phyloP scores from a whole-genome alignment of 129 eudicot genomes.

The Lonicera japonica region DNA sequence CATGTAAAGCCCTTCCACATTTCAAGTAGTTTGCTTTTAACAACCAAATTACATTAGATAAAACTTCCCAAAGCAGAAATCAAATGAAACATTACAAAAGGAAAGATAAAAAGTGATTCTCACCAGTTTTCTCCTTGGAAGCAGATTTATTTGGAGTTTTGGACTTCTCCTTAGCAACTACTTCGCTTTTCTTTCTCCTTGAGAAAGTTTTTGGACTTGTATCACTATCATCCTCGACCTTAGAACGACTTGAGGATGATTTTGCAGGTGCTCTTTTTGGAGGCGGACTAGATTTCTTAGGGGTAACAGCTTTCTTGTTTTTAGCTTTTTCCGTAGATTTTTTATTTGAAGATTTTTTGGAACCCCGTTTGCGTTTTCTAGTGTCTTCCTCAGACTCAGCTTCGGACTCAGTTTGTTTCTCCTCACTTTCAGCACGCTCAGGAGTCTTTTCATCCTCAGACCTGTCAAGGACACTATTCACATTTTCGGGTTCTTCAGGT shows the following conservation, averaged over 20 bases:
- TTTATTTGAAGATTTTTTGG: conserved; percentile 43
- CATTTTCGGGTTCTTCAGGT: conserved; percentile 8
- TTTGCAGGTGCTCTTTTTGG: conserved; percentile 48
- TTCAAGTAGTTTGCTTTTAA: neutral
- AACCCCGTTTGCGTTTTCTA: conserved; percentile 36
- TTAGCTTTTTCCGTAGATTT: conserved; percentile 37
- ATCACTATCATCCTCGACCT: conserved; percentile 31
- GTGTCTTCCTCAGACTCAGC: conserved; percentile 59
- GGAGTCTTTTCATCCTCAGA: conserved; percentile 72
- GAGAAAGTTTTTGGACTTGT: conserved; percentile 52
- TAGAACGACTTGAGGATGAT: conserved; percentile 53
- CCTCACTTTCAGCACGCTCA: conserved; percentile 53
- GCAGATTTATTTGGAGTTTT: conserved; percentile 56
- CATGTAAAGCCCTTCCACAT: neutral
- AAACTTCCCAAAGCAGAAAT: neutral
- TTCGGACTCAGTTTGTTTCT: conserved; percentile 51
- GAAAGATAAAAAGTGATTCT: neutral
- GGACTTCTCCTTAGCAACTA: conserved; percentile 51
- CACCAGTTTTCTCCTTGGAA: conserved; percentile 67
- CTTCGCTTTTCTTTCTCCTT: conserved; percentile 59
- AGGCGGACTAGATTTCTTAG: conserved; percentile 42
- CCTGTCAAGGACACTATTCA: conserved; percentile 43
- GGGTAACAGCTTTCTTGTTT: conserved; percentile 34
- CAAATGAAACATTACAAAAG: no score
- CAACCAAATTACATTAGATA: neutral